These are phyloP conservation scores for Colletotrichum spaethianum DNA, from an alignment of 2,329 filamentous ascomycete species.

Conservation along the genomic window DNA sequence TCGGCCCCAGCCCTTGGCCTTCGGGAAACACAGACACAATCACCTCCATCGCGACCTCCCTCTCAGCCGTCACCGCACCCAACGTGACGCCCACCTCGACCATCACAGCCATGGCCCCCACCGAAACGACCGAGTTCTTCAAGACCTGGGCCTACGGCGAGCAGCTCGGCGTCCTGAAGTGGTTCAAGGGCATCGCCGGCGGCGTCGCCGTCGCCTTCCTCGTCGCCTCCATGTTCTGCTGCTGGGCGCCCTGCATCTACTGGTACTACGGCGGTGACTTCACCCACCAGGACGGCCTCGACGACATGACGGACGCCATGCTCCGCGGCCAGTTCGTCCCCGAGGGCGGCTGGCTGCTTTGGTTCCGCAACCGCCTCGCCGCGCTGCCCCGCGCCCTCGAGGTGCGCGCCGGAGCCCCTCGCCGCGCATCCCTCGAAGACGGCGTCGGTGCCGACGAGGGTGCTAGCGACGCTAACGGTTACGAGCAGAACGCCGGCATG, in stretches of 20 bases:
- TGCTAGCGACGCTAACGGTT: not conserved
- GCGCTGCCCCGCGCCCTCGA: not conserved
- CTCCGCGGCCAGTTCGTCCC: constrained; percentile 6
- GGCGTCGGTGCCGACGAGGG: not conserved
- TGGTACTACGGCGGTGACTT: constrained; percentile 32
- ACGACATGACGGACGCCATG: constrained; percentile 3
- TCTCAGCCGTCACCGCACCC: not conserved
- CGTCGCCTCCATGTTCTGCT: constrained; percentile 42
- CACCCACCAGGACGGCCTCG: not conserved
- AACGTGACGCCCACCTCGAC: not conserved
- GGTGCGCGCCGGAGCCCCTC: not conserved
- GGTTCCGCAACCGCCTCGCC: not conserved
- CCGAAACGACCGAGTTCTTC: constrained; percentile 7
- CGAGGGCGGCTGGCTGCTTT: not conserved
- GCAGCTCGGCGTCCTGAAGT: constrained; percentile 4
- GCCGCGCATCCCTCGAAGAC: not conserved
- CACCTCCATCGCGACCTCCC: not conserved
- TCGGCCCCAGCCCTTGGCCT: constrained; percentile 2
- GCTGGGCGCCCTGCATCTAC: constrained; percentile 41
- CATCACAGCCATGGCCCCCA: not conserved
- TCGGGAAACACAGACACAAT: not conserved
- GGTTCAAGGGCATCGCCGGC: constrained; percentile 40
- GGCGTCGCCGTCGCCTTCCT: constrained; percentile 37
- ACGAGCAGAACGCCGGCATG: not conserved
- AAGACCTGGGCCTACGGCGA: constrained; percentile 14